A percentile compares a stretch with the other conserved stretches of the same genome.
Conservation (phyloP, 2,329 filamentous ascomycete genomes). For the Cadophora gregata region DNA sequence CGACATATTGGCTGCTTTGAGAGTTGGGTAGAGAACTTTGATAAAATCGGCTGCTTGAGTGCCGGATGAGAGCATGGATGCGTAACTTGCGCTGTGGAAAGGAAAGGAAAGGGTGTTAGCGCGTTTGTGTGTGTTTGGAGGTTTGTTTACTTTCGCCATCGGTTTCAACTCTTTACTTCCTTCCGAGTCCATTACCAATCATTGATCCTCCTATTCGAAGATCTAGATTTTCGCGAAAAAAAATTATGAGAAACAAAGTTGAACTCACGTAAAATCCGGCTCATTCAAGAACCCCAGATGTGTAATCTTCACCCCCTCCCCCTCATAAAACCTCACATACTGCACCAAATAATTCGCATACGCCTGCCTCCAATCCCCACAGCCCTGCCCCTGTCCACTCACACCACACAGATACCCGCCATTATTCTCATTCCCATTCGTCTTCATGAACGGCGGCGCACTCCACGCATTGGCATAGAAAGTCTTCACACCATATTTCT, state of each 20-base stretch:
- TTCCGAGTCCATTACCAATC: not conserved
- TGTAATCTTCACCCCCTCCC: constrained; percentile 48
- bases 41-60: constrained; percentile 58
- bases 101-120: not conserved
- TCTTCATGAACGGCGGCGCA: constrained; percentile 59
- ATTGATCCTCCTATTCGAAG: not conserved
- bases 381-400: constrained; percentile 46
- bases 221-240: not conserved
- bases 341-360: constrained; percentile 56
- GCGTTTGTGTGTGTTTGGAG: not conserved
- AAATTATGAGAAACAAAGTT: not conserved
- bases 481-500: constrained; percentile 49
- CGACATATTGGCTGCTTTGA: constrained; percentile 47
- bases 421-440: constrained; percentile 50
- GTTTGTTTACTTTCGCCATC: not conserved
- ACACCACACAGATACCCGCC: constrained; percentile 55
- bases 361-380: constrained; percentile 54
- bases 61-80: constrained; percentile 54
- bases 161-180: not conserved
- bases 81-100: constrained; percentile 44
- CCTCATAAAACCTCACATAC: constrained; percentile 51
- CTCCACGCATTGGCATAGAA: constrained; percentile 58
- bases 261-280: constrained; percentile 46
- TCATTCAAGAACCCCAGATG: constrained; percentile 54
- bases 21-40: constrained; percentile 48